phyloP scores from a whole-genome alignment of 176 grass and related monocot genomes.

The Luzula sylvatica region DNA sequence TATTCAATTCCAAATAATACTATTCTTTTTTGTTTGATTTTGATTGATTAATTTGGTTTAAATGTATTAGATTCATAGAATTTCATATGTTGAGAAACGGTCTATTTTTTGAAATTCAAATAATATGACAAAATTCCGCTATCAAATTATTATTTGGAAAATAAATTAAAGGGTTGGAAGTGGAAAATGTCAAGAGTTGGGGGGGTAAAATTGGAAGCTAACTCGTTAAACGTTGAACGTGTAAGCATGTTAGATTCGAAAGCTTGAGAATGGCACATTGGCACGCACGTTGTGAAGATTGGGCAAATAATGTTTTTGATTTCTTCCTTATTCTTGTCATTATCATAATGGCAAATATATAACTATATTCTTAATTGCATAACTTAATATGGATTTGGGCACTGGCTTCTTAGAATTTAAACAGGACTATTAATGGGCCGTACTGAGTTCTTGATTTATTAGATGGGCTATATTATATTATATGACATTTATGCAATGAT shows the following conservation, averaged over 20 bases:
- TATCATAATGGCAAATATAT: not conserved
- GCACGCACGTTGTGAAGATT: constrained; percentile 1
- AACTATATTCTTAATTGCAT: not conserved
- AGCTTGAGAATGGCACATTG: not conserved
- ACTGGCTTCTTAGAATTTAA: too few species aligned
- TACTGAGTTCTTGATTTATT: not conserved
- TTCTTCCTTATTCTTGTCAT: not conserved
- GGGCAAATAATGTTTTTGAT: constrained; percentile 1
- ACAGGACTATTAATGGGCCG: too few species aligned
- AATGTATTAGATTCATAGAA: not conserved
- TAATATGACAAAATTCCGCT: not conserved
- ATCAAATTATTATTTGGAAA: not conserved
- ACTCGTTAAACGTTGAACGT: constrained; percentile 12
- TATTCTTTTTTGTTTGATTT: not conserved
- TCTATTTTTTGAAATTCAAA: not conserved
- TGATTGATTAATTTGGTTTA: not conserved
- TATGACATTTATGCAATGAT: not conserved
- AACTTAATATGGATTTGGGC: too few species aligned
- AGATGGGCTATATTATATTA: not conserved
- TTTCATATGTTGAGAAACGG: not conserved
- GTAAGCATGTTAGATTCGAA: constrained; percentile 15
- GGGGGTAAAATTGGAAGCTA: not conserved
- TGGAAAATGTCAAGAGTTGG: not conserved
- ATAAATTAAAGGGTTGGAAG: not conserved
- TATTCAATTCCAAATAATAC: not conserved